phyloP scores from a whole-genome alignment of 2,329 filamentous ascomycete species.

The Stagonosporopsis cucurbitacearum region DNA sequence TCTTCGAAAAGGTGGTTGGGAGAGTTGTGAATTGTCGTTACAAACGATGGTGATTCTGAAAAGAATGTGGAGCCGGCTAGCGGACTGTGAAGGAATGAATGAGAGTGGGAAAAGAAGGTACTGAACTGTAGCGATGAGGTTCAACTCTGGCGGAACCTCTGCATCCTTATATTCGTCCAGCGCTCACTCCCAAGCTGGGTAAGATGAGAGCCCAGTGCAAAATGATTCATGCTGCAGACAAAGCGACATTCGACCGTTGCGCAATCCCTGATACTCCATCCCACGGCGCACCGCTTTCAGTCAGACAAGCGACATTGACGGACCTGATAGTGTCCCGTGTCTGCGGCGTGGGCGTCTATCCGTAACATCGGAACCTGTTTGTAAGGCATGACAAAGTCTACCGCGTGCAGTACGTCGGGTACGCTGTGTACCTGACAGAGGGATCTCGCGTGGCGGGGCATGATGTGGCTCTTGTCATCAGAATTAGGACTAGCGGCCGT shows the following conservation, averaged over 20 bases:
- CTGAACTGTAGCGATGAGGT: slow-evolving; percentile 37
- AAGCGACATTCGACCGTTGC: slow-evolving; percentile 17
- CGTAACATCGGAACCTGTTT: slow-evolving; percentile 5
- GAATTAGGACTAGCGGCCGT: slow-evolving; percentile 16
- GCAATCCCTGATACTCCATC: slow-evolving; percentile 16
- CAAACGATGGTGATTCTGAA: slow-evolving; percentile 35
- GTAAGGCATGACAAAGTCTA: slow-evolving; percentile 10
- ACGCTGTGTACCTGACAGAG: slow-evolving; percentile 11
- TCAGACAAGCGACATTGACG: slow-evolving; percentile 36
- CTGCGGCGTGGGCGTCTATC: slow-evolving; percentile 25
- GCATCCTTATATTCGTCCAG: slow-evolving; percentile 7
- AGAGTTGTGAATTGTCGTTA: slow-evolving; percentile 21
- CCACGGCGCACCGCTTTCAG: slow-evolving; percentile 22
- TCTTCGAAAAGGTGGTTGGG: slow-evolving; percentile 18
- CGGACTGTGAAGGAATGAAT: slow-evolving; percentile 36
- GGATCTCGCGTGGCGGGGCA: slow-evolving; percentile 7
- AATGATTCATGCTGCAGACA: slow-evolving; percentile 26
- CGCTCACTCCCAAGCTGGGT: background rate
- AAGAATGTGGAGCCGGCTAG: slow-evolving; percentile 45
- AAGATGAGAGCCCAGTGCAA: slow-evolving; percentile 17
- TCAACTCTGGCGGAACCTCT: background rate
- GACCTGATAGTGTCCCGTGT: slow-evolving; percentile 23
- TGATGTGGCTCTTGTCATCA: slow-evolving; percentile 15
- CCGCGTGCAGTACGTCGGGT: slow-evolving; percentile 7
- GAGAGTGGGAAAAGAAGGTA: slow-evolving; percentile 38